phyloP scores from a whole-genome alignment of 306 rosid genomes.

The Glycine soja region DNA sequence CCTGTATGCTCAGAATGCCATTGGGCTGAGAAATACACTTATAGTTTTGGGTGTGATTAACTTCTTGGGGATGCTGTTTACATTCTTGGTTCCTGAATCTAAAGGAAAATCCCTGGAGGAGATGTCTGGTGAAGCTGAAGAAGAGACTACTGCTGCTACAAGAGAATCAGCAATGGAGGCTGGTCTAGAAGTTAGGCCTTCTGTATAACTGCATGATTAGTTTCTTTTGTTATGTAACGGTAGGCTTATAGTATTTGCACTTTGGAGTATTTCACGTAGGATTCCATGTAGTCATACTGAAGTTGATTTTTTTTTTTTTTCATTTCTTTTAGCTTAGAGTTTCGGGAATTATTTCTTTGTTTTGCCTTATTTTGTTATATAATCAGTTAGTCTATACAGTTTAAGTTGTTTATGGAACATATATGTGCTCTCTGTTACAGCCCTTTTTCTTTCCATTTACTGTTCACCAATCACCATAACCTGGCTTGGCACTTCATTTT shows the following conservation, averaged over 20 bases:
- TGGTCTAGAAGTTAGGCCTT: constrained; percentile 45
- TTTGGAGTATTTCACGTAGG: neutral
- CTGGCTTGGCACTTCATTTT: neutral
- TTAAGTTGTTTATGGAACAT: neutral
- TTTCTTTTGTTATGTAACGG: neutral
- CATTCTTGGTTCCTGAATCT: constrained; percentile 86
- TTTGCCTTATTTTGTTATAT: neutral
- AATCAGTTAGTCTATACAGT: neutral
- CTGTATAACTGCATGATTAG: constrained; percentile 35
- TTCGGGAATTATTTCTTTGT: neutral
- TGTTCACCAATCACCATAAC: constrained; percentile 12
- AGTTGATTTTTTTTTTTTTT: neutral
- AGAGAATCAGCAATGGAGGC: constrained; percentile 42
- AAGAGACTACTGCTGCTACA: constrained; percentile 37
- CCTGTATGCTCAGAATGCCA: constrained; percentile 58
- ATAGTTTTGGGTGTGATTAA: constrained; percentile 67
- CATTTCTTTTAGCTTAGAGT: neutral
- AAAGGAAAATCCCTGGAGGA: constrained; percentile 87
- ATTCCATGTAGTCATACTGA: neutral
- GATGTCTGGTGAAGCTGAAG: constrained; percentile 74
- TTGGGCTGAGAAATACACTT: constrained; percentile 70
- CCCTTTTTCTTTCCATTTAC: neutral
- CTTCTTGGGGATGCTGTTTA: constrained; percentile 66
- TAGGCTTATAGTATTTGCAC: neutral
- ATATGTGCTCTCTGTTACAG: neutral